Conservation (phyloP, 768 basidiomycete genomes). For the Leccinum arenicola region DNA sequence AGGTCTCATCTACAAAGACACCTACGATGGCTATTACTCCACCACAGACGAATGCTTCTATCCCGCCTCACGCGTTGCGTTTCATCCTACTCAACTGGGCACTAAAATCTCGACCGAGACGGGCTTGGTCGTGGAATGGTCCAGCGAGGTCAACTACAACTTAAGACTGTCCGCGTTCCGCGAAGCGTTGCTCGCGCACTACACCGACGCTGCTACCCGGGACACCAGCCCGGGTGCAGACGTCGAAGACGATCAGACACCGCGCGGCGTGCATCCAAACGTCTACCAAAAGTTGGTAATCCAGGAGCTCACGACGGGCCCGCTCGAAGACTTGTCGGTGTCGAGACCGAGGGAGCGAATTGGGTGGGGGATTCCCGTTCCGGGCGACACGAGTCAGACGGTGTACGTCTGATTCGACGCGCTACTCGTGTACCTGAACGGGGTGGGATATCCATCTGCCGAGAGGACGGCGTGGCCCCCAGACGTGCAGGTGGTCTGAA, state of each 20-base stretch:
- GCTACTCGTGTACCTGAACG: slow-evolving; percentile 79
- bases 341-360: slow-evolving; percentile 76
- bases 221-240: slow-evolving; percentile 2
- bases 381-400: slow-evolving; percentile 73
- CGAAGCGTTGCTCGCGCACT: slow-evolving; percentile 51
- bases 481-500: slow-evolving; percentile 85
- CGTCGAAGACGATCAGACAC: slow-evolving; percentile 6
- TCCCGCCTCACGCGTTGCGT: slow-evolving; percentile 27
- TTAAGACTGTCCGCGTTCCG: slow-evolving; percentile 74
- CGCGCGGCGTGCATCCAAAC: slow-evolving; percentile 50
- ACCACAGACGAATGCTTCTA: slow-evolving; percentile 93
- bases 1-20: slow-evolving; percentile 80
- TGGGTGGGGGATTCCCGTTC: slow-evolving; percentile 83
- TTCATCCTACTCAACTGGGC: slow-evolving; percentile 19
- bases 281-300: slow-evolving; percentile 56
- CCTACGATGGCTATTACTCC: slow-evolving; percentile 88
- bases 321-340: slow-evolving; percentile 75
- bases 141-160: slow-evolving; percentile 85
- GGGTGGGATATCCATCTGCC: slow-evolving; percentile 53
- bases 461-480: slow-evolving; percentile 62
- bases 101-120: slow-evolving; percentile 63
- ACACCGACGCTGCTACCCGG: slow-evolving; percentile 29
- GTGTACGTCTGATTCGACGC: slow-evolving; percentile 97
- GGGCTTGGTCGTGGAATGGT: slow-evolving; percentile 78
- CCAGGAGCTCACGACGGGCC: slow-evolving; percentile 36